Conservation (phyloP, 306 rosid genomes). For the Argentina anserina region DNA sequence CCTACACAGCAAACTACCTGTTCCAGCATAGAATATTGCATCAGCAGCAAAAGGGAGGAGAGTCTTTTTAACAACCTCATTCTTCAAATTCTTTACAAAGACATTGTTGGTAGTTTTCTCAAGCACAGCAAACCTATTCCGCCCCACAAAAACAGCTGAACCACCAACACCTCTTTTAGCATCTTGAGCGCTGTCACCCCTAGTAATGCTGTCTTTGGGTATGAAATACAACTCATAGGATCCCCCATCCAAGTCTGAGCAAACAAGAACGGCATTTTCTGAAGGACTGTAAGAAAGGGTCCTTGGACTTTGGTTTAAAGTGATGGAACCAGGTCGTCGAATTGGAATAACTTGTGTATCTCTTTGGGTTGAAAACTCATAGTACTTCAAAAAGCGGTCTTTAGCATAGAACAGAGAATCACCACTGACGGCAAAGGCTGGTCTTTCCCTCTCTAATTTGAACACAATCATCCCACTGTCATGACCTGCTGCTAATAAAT, state of each 20-base stretch:
- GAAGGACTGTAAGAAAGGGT: constrained; percentile 77
- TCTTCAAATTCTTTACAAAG: constrained; percentile 60
- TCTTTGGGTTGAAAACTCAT: constrained; percentile 72
- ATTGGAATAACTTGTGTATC: constrained; percentile 79
- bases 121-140: constrained; percentile 90
- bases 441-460: constrained; percentile 92
- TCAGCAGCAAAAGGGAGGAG: constrained; percentile 64
- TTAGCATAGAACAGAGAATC: constrained; percentile 69
- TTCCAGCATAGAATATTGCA: constrained; percentile 89
- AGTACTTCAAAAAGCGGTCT: constrained; percentile 81
- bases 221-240: constrained; percentile 81
- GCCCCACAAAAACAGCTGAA: constrained; percentile 86
- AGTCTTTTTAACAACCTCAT: constrained; percentile 71
- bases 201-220: constrained; percentile 64
- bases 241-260: constrained; percentile 89
- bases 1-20: constrained; percentile 79
- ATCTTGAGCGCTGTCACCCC: constrained; percentile 76
- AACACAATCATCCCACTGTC: constrained; percentile 97
- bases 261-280: constrained; percentile 84
- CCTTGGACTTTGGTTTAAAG: constrained; percentile 82
- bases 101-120: constrained; percentile 77
- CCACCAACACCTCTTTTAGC: constrained; percentile 92
- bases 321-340: constrained; percentile 77
- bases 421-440: constrained; percentile 80
- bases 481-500: constrained; percentile 95